Evolutionary conservation across 2,329 filamentous ascomycete species (phyloP).

Genomic region (Aureobasidium sp.): DNA sequence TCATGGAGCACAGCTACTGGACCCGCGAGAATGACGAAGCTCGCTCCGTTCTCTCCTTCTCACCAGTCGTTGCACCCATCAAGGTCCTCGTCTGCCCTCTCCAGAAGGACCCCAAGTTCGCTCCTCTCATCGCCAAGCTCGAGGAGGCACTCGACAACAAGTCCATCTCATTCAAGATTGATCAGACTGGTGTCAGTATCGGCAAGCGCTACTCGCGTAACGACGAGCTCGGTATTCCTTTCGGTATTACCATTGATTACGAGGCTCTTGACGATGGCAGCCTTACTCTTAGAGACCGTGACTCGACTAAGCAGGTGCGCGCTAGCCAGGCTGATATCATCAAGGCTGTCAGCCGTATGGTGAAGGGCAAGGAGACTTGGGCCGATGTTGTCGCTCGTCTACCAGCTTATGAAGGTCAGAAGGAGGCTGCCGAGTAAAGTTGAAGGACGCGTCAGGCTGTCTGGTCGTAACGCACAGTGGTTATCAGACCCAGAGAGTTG

Average conservation of each 20-base stretch:
- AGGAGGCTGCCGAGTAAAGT: neutral
- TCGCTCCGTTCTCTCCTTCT: conserved; percentile 72
- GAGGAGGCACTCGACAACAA: conserved; percentile 67
- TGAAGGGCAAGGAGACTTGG: conserved; percentile 57
- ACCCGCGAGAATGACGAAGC: conserved; percentile 75
- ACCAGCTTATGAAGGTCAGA: conserved; percentile 73
- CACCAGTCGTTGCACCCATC: conserved; percentile 74
- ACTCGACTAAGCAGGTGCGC: conserved; percentile 84
- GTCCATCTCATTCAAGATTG: conserved; percentile 75
- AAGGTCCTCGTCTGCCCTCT: conserved; percentile 91
- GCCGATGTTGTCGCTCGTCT: conserved; percentile 66
- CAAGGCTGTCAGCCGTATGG: conserved; percentile 58
- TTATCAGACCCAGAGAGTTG: no score
- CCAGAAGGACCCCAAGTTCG: conserved; percentile 72
- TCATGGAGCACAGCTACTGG: conserved; percentile 97
- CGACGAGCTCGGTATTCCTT: conserved; percentile 89
- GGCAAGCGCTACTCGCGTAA: conserved; percentile 93
- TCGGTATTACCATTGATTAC: conserved; percentile 93
- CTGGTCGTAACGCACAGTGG: no score
- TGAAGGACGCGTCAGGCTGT: no score
- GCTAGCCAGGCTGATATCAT: conserved; percentile 73
- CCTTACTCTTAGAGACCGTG: conserved; percentile 81
- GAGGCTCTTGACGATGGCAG: conserved; percentile 83
- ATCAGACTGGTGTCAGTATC: conserved; percentile 85
- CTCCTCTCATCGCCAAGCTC: conserved; percentile 63